These are phyloP conservation scores for Cocos nucifera DNA, from an alignment of 176 grass and related monocot species.

Conservation along the genomic window DNA sequence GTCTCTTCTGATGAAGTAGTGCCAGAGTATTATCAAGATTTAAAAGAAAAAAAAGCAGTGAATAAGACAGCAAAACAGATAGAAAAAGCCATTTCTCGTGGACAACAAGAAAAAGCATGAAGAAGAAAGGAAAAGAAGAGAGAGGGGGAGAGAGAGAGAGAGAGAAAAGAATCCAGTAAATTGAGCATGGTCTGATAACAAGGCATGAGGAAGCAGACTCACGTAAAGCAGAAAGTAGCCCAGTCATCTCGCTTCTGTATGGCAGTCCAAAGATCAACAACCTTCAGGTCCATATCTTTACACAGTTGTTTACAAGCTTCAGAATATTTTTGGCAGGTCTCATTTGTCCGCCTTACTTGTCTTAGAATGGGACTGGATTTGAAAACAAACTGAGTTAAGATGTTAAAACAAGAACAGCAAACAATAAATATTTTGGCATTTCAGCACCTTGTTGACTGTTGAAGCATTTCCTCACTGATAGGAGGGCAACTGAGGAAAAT, in stretches of 20 bases:
- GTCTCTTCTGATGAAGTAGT: too few species aligned
- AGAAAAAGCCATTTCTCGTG: too few species aligned
- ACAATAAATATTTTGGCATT: neutral
- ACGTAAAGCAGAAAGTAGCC: conserved; percentile 23
- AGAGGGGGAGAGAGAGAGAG: too few species aligned
- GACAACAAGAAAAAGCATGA: too few species aligned
- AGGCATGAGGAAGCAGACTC: conserved; percentile 5
- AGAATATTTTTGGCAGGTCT: conserved; percentile 15
- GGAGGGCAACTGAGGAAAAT: conserved; percentile 28
- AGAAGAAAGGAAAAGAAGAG: too few species aligned
- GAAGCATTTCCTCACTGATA: conserved; percentile 9
- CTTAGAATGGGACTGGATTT: neutral
- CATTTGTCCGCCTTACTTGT: conserved; percentile 4
- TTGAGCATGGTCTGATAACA: too few species aligned
- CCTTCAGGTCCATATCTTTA: conserved; percentile 21
- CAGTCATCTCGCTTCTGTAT: conserved; percentile 26
- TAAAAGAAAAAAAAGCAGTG: too few species aligned
- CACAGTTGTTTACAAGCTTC: conserved; percentile 30
- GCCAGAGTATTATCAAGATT: too few species aligned
- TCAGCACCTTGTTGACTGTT: neutral
- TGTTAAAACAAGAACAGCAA: neutral
- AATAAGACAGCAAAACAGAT: too few species aligned
- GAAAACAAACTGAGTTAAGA: neutral
- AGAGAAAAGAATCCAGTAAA: too few species aligned
- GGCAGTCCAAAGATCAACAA: conserved; percentile 24